A percentile compares a stretch with the other conserved stretches of the same genome.
phyloP scores from a whole-genome alignment of 495 filamentous ascomycete species.

The Symbiotaphrina buchneri region DNA sequence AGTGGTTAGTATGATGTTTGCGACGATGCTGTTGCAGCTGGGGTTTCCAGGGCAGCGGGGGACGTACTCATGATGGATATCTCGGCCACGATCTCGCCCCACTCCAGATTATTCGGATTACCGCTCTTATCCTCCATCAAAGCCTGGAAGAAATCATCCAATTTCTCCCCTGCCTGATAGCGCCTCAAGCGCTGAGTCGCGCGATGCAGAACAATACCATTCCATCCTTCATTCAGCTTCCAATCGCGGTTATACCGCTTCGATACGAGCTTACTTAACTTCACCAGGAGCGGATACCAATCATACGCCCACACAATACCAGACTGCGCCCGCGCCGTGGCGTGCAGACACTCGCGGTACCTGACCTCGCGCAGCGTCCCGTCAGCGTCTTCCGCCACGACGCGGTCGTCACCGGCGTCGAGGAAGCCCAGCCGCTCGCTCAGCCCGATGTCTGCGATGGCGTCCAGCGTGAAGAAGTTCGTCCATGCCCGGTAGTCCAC shows the following conservation, averaged over 20 bases:
- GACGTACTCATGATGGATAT: constrained; percentile 13
- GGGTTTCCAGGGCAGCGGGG: neutral
- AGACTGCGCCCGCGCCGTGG: constrained; percentile 19
- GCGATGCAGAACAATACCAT: constrained; percentile 18
- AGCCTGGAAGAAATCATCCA: constrained; percentile 31
- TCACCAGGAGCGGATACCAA: constrained; percentile 15
- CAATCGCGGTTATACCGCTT: constrained; percentile 4
- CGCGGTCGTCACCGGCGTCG: constrained; percentile 20
- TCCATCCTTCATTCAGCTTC: constrained; percentile 11
- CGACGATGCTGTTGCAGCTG: no score
- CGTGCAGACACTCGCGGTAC: constrained; percentile 22
- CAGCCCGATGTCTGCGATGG: constrained; percentile 29
- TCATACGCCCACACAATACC: constrained; percentile 22
- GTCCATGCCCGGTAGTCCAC: constrained; percentile 23
- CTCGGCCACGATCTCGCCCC: constrained; percentile 15
- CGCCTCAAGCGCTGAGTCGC: constrained; percentile 15
- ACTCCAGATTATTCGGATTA: constrained; percentile 11
- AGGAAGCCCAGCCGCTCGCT: constrained; percentile 27
- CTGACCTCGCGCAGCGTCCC: constrained; percentile 17
- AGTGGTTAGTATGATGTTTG: neutral
- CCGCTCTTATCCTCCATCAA: constrained; percentile 30
- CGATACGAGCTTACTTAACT: constrained; percentile 9
- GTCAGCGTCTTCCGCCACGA: constrained; percentile 16
- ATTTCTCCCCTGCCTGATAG: constrained; percentile 25
- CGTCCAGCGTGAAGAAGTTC: constrained; percentile 22